phyloP scores from a whole-genome alignment of 2,329 filamentous ascomycete species.

The Truncatella angustata region DNA sequence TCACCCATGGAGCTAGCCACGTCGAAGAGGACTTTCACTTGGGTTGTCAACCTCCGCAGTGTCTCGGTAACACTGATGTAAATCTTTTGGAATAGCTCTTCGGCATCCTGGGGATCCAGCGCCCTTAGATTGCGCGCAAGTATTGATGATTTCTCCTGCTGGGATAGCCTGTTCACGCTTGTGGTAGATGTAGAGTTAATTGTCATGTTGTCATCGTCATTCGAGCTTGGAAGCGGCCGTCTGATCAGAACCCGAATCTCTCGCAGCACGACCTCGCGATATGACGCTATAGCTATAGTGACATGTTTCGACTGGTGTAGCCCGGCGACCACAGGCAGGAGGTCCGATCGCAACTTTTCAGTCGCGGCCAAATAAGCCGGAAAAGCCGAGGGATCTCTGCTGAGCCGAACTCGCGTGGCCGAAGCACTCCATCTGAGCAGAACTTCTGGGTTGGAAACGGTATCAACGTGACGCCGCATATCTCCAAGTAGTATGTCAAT shows the following conservation, averaged over 20 bases:
- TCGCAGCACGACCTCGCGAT: conserved; percentile 77
- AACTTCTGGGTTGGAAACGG: conserved; percentile 69
- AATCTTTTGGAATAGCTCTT: conserved; percentile 75
- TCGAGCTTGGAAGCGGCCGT: conserved; percentile 83
- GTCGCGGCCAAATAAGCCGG: conserved; percentile 78
- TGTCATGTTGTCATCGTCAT: conserved; percentile 89
- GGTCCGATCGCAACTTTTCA: conserved; percentile 65
- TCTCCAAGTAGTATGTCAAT: conserved; percentile 76
- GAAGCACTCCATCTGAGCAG: conserved; percentile 82
- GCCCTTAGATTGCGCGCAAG: conserved; percentile 84
- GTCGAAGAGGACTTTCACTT: conserved; percentile 93
- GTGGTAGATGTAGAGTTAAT: conserved; percentile 82
- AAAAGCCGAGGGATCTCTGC: conserved; percentile 64
- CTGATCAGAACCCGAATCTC: conserved; percentile 87
- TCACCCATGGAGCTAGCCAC: conserved; percentile 74
- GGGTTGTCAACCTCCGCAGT: conserved; percentile 78
- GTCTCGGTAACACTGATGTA: conserved; percentile 89
- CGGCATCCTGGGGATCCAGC: conserved; percentile 79
- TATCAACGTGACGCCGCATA: conserved; percentile 74
- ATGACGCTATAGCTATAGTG: conserved; percentile 76
- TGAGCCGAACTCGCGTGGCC: conserved; percentile 68
- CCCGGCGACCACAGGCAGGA: conserved; percentile 72
- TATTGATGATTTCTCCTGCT: conserved; percentile 86
- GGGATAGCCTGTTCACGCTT: conserved; percentile 64
- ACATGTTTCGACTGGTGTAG: conserved; percentile 81